A percentile compares a stretch with the other conserved stretches of the same genome.
Evolutionary conservation across 768 basidiomycete genomes (phyloP).

Genomic region (Nevesoporus exiguus): DNA sequence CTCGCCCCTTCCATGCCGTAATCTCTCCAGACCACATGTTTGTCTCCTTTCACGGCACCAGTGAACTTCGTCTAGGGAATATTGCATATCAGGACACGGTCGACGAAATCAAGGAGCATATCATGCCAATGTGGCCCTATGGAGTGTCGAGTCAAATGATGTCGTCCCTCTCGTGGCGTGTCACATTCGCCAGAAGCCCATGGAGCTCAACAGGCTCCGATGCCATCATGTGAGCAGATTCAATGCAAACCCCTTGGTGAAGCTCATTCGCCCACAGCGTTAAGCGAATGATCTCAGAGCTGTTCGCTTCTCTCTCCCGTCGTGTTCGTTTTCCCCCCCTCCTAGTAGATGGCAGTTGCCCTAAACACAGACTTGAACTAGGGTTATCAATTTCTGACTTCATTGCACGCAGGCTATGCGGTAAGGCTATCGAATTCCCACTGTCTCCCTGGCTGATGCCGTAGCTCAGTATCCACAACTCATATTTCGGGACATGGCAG

Average conservation of each 20-base stretch:
- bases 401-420: conserved; percentile 52
- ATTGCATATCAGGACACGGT: conserved; percentile 50
- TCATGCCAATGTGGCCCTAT: conserved; percentile 66
- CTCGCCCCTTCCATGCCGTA: conserved; percentile 21
- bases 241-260: neutral
- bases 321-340: conserved; percentile 41
- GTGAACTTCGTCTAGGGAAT: conserved; percentile 52
- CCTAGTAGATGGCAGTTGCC: conserved; percentile 5
- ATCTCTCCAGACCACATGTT: conserved; percentile 62
- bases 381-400: conserved; percentile 71
- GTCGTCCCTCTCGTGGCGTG: conserved; percentile 48
- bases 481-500: conserved; percentile 55
- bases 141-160: conserved; percentile 46
- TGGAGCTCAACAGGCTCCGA: conserved; percentile 62
- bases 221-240: conserved; percentile 43
- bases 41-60: conserved; percentile 61
- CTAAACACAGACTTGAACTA: conserved; percentile 28
- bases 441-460: conserved; percentile 7
- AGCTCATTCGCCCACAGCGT: conserved; percentile 41
- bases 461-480: conserved; percentile 53
- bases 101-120: conserved; percentile 52
- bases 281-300: conserved; percentile 53
- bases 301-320: conserved; percentile 59
- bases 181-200: conserved; percentile 63
- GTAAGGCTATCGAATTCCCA: conserved; percentile 35